Base-by-base conservation (phyloP, 2,329 filamentous ascomycete species). In the Penicillium decumbens region DNA sequence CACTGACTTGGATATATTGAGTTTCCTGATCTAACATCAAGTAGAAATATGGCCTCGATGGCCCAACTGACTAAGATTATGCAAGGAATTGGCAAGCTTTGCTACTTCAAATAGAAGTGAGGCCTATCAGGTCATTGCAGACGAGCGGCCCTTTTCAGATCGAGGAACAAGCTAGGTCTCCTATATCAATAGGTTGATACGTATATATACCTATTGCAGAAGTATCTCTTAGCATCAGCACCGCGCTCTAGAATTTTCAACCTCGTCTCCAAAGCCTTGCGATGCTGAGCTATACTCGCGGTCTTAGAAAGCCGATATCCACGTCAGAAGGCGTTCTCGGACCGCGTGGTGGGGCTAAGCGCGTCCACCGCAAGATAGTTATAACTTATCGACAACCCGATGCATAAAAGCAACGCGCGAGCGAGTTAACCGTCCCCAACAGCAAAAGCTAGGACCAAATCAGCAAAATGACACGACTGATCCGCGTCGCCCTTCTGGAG, bases 401-500 rank as follows among this genome's bases (percentile, higher is more conserved):
- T 35, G 13, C 50, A 39, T 52, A 52, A 52, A 52, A 52, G 38
- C 28, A 29, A 33, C 25, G 4, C 24, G 15, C 3, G 28, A 33
- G 15, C 20, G 24, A 25, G 37, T 25, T 4, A 6, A 13, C 37
- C 37, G 12, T 24, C 15, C 15, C 6, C 28, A 41, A n/a, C n/a
- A 41, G 25, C 25, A 24, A 18, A 13, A 20, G 30, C 18, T 20
- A 20, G 29, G 25, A 6, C 23, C 1, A 39, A 8, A 24, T 10
- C 28, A 33, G 33, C 49, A 54, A 41, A 20, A 58, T 57, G 54
- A 41, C 52, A 15, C 49, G 38, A 12, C 30, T 46, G 39, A 45
- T 64, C 25, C 63, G 55, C 41, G 44, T 63, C 20, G 62, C 65
- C 2, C 45, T 67, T 13, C 51, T 67, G 10, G 63, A 65, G 30